Percentiles rank a stretch among this genome's conserved stretches.
phyloP scores from a whole-genome alignment of 2,329 filamentous ascomycete genomes.

The Penicillium nordicum region DNA sequence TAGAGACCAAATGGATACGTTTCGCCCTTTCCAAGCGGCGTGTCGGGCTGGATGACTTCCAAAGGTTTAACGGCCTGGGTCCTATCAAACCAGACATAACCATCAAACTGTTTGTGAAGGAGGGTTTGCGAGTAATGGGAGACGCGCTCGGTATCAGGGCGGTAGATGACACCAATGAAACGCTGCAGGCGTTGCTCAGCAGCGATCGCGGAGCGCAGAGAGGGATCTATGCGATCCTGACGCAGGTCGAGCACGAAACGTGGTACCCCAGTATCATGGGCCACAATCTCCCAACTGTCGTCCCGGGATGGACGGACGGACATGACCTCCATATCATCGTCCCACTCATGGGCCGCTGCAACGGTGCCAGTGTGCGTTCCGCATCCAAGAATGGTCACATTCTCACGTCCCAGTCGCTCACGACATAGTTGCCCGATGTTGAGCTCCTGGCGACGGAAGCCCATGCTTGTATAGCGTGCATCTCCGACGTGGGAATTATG shows the following conservation, averaged over 20 bases:
- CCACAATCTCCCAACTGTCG: conserved; percentile 50
- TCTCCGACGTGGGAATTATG: conserved; percentile 55
- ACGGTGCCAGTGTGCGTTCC: conserved; percentile 52
- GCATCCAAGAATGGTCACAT: conserved; percentile 48
- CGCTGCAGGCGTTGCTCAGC: conserved; percentile 45
- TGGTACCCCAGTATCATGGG: conserved; percentile 47
- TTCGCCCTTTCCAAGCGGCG: conserved; percentile 44
- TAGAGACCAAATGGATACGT: conserved; percentile 54
- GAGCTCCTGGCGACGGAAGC: conserved; percentile 43
- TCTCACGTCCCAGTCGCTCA: conserved; percentile 40
- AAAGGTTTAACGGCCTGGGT: conserved; percentile 46
- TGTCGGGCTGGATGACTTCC: conserved; percentile 46
- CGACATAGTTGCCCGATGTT: conserved; percentile 56
- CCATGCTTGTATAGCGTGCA: conserved; percentile 52
- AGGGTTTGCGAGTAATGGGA: conserved; percentile 50
- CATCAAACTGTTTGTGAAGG: conserved; percentile 51
- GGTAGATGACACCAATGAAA: conserved; percentile 55
- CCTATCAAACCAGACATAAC: conserved; percentile 50
- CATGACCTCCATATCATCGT: conserved; percentile 52
- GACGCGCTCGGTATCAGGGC: conserved; percentile 47
- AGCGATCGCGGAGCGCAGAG: conserved; percentile 37
- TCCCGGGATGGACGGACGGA: conserved; percentile 44
- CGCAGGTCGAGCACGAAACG: conserved; percentile 50
- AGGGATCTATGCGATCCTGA: conserved; percentile 32
- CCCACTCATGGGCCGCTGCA: conserved; percentile 52